Evolutionary conservation across 257 asterid species (phyloP).

Genomic region (Rhazya stricta): DNA sequence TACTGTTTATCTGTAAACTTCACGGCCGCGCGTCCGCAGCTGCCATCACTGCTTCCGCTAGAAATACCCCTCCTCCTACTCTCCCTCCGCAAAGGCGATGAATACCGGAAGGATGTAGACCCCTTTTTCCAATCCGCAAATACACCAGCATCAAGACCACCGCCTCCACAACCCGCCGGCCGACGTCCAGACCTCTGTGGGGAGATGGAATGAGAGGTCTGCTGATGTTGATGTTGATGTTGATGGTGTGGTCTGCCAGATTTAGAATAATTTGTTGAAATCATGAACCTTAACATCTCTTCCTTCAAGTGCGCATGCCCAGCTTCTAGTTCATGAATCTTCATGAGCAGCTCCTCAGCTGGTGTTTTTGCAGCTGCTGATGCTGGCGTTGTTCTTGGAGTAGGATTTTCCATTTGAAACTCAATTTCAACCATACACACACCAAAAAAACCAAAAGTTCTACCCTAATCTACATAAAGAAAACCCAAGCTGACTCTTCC

Average conservation of each 20-base stretch:
- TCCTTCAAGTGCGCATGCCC: conserved; percentile 77
- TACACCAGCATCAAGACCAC: conserved; percentile 19
- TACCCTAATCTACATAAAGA: conserved; percentile 4
- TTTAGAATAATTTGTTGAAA: conserved; percentile 31
- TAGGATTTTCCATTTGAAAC: conserved; percentile 7
- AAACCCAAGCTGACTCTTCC: conserved; percentile 8
- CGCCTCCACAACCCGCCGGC: conserved; percentile 29
- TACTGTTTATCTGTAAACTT: conserved; percentile 70
- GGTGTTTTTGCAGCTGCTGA: conserved; percentile 36
- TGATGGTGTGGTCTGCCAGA: conserved; percentile 21
- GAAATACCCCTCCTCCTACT: conserved; percentile 31
- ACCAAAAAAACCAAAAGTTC: conserved; percentile 3
- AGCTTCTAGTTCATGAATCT: conserved; percentile 72
- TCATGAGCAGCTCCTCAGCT: conserved; percentile 78
- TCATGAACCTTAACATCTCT: conserved; percentile 62
- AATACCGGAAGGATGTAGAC: conserved; percentile 57
- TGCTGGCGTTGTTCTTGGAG: conserved; percentile 24
- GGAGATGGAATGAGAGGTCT: conserved; percentile 76
- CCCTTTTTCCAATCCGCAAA: conserved; percentile 54
- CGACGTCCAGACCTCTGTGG: conserved; percentile 56
- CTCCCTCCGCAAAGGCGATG: conserved; percentile 81
- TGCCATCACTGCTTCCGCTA: conserved; percentile 18
- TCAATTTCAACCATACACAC: conserved; percentile 12
- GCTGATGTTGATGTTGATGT: too few species aligned
- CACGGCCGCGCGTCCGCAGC: conserved; percentile 36